phyloP scores from a whole-genome alignment of 352 stramenopile genomes.

The Globisporangium barbulae region DNA sequence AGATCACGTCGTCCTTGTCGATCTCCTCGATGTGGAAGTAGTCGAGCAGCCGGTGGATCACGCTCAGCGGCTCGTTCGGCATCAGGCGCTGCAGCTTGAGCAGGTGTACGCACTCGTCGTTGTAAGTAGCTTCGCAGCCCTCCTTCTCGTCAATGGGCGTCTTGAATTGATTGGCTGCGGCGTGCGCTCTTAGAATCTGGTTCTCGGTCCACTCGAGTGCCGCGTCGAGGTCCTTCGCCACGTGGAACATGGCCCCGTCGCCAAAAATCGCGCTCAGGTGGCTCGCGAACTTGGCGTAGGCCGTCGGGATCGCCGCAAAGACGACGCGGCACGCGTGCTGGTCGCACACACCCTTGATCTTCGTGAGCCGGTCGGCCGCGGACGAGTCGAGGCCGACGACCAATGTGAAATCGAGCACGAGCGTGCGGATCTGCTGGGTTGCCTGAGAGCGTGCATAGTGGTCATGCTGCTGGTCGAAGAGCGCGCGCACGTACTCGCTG shows the following conservation, averaged over 20 bases:
- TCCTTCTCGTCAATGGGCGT: slow-evolving; percentile 18
- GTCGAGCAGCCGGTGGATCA: slow-evolving; percentile 63
- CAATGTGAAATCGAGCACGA: slow-evolving; percentile 92
- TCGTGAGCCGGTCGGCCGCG: slow-evolving; percentile 68
- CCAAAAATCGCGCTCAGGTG: slow-evolving; percentile 56
- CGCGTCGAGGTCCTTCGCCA: slow-evolving; percentile 58
- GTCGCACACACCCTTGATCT: slow-evolving; percentile 78
- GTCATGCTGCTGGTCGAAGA: slow-evolving; percentile 38
- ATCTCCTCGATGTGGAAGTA: slow-evolving; percentile 71
- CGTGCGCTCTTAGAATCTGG: slow-evolving; percentile 45
- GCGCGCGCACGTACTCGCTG: slow-evolving; percentile 79
- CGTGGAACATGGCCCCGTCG: slow-evolving; percentile 45
- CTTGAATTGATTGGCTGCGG: slow-evolving; percentile 12
- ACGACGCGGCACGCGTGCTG: slow-evolving; percentile 61
- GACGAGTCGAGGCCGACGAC: slow-evolving; percentile 91
- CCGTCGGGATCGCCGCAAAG: slow-evolving; percentile 59
- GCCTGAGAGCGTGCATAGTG: too few species aligned
- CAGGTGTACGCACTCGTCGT: slow-evolving; percentile 59
- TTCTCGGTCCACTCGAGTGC: slow-evolving; percentile 76
- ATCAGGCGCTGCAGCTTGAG: slow-evolving; percentile 59
- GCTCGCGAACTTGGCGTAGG: slow-evolving; percentile 58
- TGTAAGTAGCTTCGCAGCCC: slow-evolving; percentile 18
- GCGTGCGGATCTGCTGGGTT: slow-evolving; percentile 40
- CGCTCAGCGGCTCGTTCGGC: slow-evolving; percentile 56
- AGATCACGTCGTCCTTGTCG: slow-evolving; percentile 56